Evolutionary conservation across 2,329 filamentous ascomycete species (phyloP).

Genomic region (Colletotrichum phormii): DNA sequence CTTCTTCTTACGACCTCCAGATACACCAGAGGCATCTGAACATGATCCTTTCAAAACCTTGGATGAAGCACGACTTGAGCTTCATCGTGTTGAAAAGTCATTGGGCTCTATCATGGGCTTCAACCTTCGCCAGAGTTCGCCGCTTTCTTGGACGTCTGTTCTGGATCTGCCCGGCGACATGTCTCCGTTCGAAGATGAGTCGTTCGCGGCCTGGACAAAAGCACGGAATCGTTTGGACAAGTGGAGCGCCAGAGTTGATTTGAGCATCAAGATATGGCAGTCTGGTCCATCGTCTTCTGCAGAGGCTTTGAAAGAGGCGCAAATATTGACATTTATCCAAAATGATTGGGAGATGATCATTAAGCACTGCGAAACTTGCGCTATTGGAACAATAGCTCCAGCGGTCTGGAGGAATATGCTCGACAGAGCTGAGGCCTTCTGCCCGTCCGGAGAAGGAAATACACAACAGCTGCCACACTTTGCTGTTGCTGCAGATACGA

Average conservation of each 20-base stretch:
- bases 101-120: neutral
- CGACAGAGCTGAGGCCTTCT: neutral
- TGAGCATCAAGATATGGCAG: neutral
- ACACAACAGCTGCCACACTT: neutral
- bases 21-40: neutral
- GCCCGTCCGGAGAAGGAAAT: neutral
- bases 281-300: neutral
- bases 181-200: neutral
- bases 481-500: constrained; percentile 11
- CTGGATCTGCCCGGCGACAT: neutral
- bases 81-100: neutral
- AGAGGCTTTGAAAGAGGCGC: neutral
- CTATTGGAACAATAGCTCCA: neutral
- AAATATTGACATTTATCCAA: neutral
- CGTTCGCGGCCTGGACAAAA: neutral
- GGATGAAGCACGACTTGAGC: constrained; percentile 1
- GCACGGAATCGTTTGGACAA: neutral
- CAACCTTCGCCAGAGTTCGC: neutral
- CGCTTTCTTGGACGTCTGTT: neutral
- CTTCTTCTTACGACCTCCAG: neutral
- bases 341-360: neutral
- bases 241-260: constrained; percentile 2
- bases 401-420: neutral
- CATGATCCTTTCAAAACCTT: neutral
- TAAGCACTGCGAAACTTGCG: neutral